Base-by-base conservation (phyloP, 2,329 filamentous ascomycete genomes). In the Sclerotiophoma versabilis region DNA sequence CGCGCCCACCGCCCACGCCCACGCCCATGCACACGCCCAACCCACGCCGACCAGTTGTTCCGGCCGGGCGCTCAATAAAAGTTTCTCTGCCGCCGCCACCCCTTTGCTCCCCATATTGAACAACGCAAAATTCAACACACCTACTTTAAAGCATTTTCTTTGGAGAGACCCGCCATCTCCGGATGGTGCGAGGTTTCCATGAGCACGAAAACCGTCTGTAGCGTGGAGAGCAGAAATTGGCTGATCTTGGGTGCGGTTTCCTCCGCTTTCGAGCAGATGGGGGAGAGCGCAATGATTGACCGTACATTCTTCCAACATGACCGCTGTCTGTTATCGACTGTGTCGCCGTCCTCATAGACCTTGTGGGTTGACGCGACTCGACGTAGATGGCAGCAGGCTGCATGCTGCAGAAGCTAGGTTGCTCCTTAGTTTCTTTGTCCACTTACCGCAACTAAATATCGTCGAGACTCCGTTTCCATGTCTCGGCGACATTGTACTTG, bases 171-270 rank as follows among this genome's bases (percentile, higher is more conserved):
- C 71, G 65, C 69, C 66, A 63, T 71, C 70, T 63, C 57, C 56
- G 64, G 69, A 65, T 62, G 72, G 62, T 73, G 68, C 54, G 73
- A 71, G 71, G 73, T 76, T 58, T 78, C 80, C 75, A 83, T 83
- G 81, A 83, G 77, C 78, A 80, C 74, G 81, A 81, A 82, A 82
- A 82, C 81, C 81, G 81, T 83, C 80, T 77, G 78, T 75, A 77
- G 79, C 81, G 82, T 82, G 81, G 75, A 83, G 81, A 83, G 63
- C 64, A 75, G 77, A 71, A 63, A 70, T 60, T 66, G 75, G 76
- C 79, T 74, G 80, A 79, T 83, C 80, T 83, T 83, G 81, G 81
- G 81, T 83, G 81, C 81, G 81, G 80, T 83, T 77, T 75, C 80
- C 81, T 71, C 68, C 75, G 71, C 72, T 71, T 75, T 74, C 62